Base-by-base conservation (phyloP, 1,284 basidiomycete species). In the Chiua sp. region DNA sequence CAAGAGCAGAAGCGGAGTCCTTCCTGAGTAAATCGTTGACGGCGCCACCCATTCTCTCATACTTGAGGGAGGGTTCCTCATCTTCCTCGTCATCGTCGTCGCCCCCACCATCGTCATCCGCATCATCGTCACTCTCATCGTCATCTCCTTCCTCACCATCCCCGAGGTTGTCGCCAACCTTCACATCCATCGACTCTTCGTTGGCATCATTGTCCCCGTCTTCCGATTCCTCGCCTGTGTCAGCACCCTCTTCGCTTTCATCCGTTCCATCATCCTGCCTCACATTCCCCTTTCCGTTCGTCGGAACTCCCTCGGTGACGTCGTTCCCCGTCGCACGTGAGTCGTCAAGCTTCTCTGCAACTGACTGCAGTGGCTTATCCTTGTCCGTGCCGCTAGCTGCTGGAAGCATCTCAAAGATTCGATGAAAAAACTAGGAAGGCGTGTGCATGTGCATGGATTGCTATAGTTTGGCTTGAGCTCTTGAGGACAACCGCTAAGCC, bases 31-130 rank as follows among this genome's bases (percentile, higher is more conserved):
- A 78, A 67, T 94, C 92, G 4, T 86, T 84, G 47, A 92, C 80
- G 4, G 86, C 80, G 7, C 93, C 93, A 48, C 85, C 84, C 55
- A 98, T 82, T 50, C 92, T 83, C 65, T 92, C 88, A 73, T 98
- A 98, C 74, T 98, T 98, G 70, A 98, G 83, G 0, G 92, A 85
- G 4, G 91, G 91, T 69, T 94, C 92, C n/a, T 91, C 89, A 20
- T 92, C 90, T 2, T 90, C 91, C 0, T 88, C 89, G 18, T 91
- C 90, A 1, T 90, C 91, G 0, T 87, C 83, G 0, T 87, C 84
- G 0, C 84, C 84, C 0, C 82, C 85, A 0, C 83, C 83, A 0
- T 83, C 83, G 0, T 80, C 82, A 0, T 77, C 82, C 0, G 78
- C 80, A 0, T 78, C 78, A 0, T 77, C 78, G 1, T 76, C 75